These are phyloP conservation scores for Pisolithus microcarpus DNA, from an alignment of 768 basidiomycete genomes.

Conservation along the genomic window DNA sequence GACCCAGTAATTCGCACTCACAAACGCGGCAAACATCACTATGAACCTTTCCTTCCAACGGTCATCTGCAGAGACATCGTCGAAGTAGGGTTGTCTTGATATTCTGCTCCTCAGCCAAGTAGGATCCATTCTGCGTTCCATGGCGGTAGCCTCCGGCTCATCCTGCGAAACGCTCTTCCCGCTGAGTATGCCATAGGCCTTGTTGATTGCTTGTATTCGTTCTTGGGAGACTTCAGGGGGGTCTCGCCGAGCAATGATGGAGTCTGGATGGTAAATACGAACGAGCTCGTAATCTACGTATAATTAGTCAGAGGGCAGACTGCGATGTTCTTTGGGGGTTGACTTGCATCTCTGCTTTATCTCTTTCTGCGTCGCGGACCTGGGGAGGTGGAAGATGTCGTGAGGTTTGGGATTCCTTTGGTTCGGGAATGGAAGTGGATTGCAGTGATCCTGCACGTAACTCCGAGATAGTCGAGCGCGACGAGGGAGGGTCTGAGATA, in stretches of 20 bases:
- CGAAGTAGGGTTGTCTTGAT: slow-evolving; percentile 38
- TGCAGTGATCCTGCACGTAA: slow-evolving; percentile 15
- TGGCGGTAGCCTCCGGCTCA: slow-evolving; percentile 8
- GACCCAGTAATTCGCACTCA: slow-evolving; percentile 18
- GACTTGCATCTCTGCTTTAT: slow-evolving; percentile 53
- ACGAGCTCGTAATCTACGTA: slow-evolving; percentile 70
- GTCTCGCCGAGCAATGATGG: slow-evolving; percentile 34
- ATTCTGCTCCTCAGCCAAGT: slow-evolving; percentile 35
- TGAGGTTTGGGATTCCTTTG: slow-evolving; percentile 49
- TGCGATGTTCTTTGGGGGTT: not conserved
- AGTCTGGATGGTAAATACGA: slow-evolving; percentile 73
- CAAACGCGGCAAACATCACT: slow-evolving; percentile 46
- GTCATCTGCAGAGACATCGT: slow-evolving; percentile 43
- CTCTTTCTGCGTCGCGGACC: slow-evolving; percentile 42
- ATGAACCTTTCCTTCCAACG: slow-evolving; percentile 62
- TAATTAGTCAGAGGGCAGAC: slow-evolving; percentile 1
- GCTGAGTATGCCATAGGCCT: slow-evolving; percentile 60
- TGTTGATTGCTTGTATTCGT: slow-evolving; percentile 61
- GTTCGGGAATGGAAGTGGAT: slow-evolving; percentile 45
- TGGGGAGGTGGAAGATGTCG: slow-evolving; percentile 57
- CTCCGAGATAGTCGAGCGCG: slow-evolving; percentile 8
- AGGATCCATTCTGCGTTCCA: slow-evolving; percentile 26
- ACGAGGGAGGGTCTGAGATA: not conserved
- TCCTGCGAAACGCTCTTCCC: slow-evolving; percentile 33
- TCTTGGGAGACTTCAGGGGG: slow-evolving; percentile 48